Evolutionary conservation across 2,329 filamentous ascomycete species (phyloP), one percentile per base, ranked within the genome.

Genomic region (Didymella glomerata): DNA sequence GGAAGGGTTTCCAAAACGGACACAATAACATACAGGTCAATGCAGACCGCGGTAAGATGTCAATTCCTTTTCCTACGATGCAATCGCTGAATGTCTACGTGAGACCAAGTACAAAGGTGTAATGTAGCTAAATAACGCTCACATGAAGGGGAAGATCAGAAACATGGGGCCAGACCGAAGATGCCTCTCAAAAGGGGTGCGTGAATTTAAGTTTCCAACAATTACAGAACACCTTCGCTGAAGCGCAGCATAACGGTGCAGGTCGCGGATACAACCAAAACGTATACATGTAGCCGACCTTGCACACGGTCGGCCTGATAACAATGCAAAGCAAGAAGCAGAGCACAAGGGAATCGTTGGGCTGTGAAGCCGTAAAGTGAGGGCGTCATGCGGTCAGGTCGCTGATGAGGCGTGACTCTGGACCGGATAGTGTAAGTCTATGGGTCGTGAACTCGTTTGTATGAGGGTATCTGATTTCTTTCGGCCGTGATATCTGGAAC

Each of bases 391-490:
- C 48, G 54, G 54, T 44, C 45, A 46, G 46, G 45, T 54, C 41
- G 54, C 45, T 20, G 40, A 46, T 50, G 54, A 28, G 24, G 45
- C 45, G 22, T 40, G 36, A 42, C 45, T 20, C 32, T 36, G 41
- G 42, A 42, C 42, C 51, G 52, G 36, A 55, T 52, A 34, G 51
- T 55, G 62, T 71, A 67, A 60, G 50, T 76, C 73, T 75, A 76
- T 72, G 63, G 62, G 68, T 76, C 73, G 70, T 76, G 68, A 76
- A 71, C 63, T 72, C 72, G 68, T 74, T 57, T 74, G 63, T 73
- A 71, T 65, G 61, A 64, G 71, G 73, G 73, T 76, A 75, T 76
- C 71, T 66, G 70, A 60, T 70, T 74, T 68, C 66, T 65, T 68
- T 68, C 62, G 64, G 62, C 56, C 61, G 64, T 68, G 52, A 53